phyloP scores from a whole-genome alignment of 176 grass and related monocot genomes.

The Cenchrus americanus region DNA sequence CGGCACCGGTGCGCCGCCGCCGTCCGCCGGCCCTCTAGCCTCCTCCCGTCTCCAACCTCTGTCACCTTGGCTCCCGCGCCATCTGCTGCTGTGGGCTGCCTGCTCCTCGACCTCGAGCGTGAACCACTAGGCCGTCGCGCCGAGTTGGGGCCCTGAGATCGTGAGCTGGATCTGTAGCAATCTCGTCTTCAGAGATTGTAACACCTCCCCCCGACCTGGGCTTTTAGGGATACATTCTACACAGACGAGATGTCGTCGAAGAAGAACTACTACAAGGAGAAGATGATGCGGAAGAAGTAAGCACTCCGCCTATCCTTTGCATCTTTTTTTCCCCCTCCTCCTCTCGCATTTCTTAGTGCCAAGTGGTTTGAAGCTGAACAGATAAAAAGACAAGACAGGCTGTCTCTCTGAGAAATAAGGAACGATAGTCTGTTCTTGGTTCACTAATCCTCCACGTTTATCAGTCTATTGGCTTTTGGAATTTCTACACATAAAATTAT shows the following conservation, averaged over 20 bases:
- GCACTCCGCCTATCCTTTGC: not conserved
- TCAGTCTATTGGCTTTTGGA: not conserved
- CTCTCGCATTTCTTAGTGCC: not conserved
- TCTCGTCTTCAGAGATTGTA: not conserved
- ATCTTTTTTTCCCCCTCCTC: too few relatives aligned
- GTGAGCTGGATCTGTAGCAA: not conserved
- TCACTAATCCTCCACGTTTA: not conserved
- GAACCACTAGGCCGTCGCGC: not conserved
- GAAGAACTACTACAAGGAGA: slow-evolving; percentile 94
- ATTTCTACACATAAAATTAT: not conserved
- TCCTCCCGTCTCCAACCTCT: not conserved
- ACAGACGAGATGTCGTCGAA: slow-evolving; percentile 67
- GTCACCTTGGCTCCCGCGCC: too few relatives aligned
- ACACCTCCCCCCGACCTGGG: too few relatives aligned
- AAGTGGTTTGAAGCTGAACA: slow-evolving; percentile 15
- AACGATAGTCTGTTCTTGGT: not conserved
- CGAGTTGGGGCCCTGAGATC: not conserved
- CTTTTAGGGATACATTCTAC: slow-evolving; percentile 2
- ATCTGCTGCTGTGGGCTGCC: not conserved
- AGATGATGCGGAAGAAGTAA: slow-evolving; percentile 86
- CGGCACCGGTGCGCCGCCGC: not conserved
- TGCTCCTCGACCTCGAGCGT: not conserved
- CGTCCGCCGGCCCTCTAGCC: not conserved
- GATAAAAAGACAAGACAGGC: not conserved
- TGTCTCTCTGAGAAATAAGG: not conserved